Base-by-base conservation (phyloP, 768 basidiomycete species). In the Trametes punicea region DNA sequence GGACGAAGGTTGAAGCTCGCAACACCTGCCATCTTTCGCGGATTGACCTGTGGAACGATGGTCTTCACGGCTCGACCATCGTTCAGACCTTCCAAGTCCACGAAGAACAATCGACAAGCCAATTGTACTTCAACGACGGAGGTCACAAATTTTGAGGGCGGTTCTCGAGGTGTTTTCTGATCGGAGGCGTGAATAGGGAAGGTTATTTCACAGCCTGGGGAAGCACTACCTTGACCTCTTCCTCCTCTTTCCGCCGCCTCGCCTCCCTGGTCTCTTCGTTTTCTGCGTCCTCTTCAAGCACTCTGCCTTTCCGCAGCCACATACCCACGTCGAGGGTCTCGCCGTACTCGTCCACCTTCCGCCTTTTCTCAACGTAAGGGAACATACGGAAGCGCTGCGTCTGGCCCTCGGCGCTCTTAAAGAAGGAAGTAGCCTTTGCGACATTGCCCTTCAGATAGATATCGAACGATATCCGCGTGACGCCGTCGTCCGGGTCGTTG, bases 381-480 rank as follows among this genome's bases (percentile, higher is more conserved):
- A 98, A 98, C 94, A 98, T 98, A 61, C 96, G 80, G 70, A 90
- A 98, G 49, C 97, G 77, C 60, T 89, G 90, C 15, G 80, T 74
- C 62, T 88, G 85, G 9, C 79, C 77, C 13, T 83, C 83, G 8
- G 83, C 75, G 55, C 75, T 87, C 70, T 93, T 93, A 78, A 94
- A 96, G 74, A 93, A 94, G 2, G 87, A 86, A 1, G 84, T 89
- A 23, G 88, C 77, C 61, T 90, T 88, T 25, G 89, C 86, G 42
- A 94, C 90, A 60, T 96, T 93, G n/a, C 95, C 95, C 70, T 96
- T 97, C 58, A 98, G 79, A 70, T 93, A 98, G 62, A 98, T 97
- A 71, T 99, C 97, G 64, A 90, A 99, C 1, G 92, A 95, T 34
- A 95, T 72, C 63, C 83, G 86, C 13, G 85, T 84, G 50, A 84